phyloP scores from a whole-genome alignment of 805 yeast species.

The Metschnikowia henanensis region DNA sequence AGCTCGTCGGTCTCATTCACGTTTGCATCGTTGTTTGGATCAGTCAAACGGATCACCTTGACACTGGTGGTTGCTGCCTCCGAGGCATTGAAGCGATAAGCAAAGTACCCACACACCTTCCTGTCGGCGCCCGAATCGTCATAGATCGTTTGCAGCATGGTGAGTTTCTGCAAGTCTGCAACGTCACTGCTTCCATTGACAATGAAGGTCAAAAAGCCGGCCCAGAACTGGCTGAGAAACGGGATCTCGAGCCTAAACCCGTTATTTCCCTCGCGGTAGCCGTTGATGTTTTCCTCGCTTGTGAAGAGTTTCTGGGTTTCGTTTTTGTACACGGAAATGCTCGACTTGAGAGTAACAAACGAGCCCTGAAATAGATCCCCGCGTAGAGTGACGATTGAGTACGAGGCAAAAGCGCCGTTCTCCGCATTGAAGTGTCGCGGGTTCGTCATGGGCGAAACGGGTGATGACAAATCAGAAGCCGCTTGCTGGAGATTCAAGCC shows the following conservation, averaged over 20 bases:
- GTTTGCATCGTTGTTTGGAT: slow-evolving; percentile 13
- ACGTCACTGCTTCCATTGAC: slow-evolving; percentile 28
- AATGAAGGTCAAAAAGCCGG: slow-evolving; percentile 37
- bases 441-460: slow-evolving; percentile 17
- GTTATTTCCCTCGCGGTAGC: slow-evolving; percentile 21
- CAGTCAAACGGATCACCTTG: slow-evolving; percentile 4
- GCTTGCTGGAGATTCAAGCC: slow-evolving; percentile 11
- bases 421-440: slow-evolving; percentile 13
- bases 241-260: slow-evolving; percentile 33
- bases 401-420: slow-evolving; percentile 18
- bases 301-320: slow-evolving; percentile 21
- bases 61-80: slow-evolving; percentile 7
- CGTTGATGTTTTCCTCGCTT: slow-evolving; percentile 32
- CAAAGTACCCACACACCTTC: slow-evolving; percentile 10
- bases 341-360: slow-evolving; percentile 28
- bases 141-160: slow-evolving; percentile 33
- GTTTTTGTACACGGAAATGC: slow-evolving; percentile 25
- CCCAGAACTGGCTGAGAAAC: slow-evolving; percentile 38
- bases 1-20: slow-evolving; percentile 25
- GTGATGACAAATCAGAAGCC: slow-evolving; percentile 11
- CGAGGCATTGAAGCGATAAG: slow-evolving; percentile 11
- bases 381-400: slow-evolving; percentile 8
- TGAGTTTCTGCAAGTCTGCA: slow-evolving; percentile 21
- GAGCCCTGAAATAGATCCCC: neutral
- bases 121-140: slow-evolving; percentile 17